These are phyloP conservation scores for Citrus sp. DNA, from an alignment of 345 rosid species.

Conservation along the genomic window DNA sequence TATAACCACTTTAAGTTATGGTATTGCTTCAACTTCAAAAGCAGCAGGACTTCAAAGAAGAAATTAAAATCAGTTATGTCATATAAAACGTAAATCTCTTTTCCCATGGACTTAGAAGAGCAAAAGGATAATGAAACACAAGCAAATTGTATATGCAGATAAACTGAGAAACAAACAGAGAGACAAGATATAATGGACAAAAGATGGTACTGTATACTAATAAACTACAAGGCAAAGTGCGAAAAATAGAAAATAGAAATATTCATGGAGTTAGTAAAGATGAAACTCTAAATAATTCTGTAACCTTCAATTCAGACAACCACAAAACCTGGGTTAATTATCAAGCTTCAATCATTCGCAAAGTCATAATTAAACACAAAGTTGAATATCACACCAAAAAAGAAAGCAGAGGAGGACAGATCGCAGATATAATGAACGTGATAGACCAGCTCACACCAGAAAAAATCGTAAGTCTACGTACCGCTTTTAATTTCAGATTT, in stretches of 20 bases:
- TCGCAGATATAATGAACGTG: neutral
- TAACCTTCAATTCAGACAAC: neutral
- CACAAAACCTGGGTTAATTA: neutral
- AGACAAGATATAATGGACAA: neutral
- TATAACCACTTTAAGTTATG: neutral
- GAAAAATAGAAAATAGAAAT: neutral
- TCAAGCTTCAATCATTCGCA: neutral
- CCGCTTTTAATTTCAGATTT: slow-evolving; percentile 97
- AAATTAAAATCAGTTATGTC: neutral
- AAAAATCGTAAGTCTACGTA: slow-evolving; percentile 24
- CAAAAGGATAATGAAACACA: neutral
- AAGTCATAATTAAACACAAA: neutral
- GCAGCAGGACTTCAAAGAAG: neutral
- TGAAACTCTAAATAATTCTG: neutral
- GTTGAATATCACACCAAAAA: neutral
- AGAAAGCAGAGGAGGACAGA: neutral
- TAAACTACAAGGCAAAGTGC: neutral
- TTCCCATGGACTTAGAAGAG: neutral
- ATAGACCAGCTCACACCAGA: neutral
- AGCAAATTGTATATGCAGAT: neutral
- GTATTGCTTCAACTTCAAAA: neutral
- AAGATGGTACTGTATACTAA: neutral
- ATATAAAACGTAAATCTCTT: neutral
- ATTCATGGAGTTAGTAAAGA: neutral
- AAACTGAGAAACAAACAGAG: neutral